Base-by-base conservation (phyloP, 495 filamentous ascomycete species). In the Penicillium angulare region DNA sequence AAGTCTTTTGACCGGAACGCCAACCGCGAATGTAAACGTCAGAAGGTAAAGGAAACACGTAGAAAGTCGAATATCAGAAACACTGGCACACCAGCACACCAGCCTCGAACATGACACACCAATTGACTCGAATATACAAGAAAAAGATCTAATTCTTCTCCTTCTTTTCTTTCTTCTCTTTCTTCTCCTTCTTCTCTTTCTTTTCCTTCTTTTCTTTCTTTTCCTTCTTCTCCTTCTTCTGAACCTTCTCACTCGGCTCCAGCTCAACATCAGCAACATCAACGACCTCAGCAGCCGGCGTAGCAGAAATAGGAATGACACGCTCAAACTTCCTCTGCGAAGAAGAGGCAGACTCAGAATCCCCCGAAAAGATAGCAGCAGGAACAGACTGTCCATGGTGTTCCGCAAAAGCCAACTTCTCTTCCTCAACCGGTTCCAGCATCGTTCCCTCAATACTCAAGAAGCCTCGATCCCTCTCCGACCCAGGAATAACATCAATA, bases 401-500 rank as follows among this genome's bases (percentile, higher is more conserved):
- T 55, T 79, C 77, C 16, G 71, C 57, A 43, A 69, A 59, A 4
- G 68, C 21, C 6, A 80, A 52, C 34, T 57, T 53, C 8, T 55
- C 56, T 50, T 80, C 78, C 35, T 79, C 77, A 21, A 75, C 74
- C 3, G 63, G 61, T 3, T 56, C 54, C 27, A 89, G 68, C 72
- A 90, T 79, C 17, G 84, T 87, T 5, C 86, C 87, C 58, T 86
- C 83, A 44, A 90, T 85, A 50, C 79, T 84, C 55, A 88, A 53
- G 60, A 87, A 85, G 0, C 82, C 78, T 46, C 71, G 73, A 49
- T 85, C 80, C 43, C 77, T 71, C 49, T 83, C 78, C 23, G 76
- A 74, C 26, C 76, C 78, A 2, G 79, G 68, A 49, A 77, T 77
- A 16, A 79, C 74, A 56, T 88, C 85, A 44, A 88, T 70, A 55